Evolutionary conservation across 1,284 basidiomycete genomes (phyloP), one percentile per base, ranked within the genome.

Genomic region (Pisolithus thermaeus): DNA sequence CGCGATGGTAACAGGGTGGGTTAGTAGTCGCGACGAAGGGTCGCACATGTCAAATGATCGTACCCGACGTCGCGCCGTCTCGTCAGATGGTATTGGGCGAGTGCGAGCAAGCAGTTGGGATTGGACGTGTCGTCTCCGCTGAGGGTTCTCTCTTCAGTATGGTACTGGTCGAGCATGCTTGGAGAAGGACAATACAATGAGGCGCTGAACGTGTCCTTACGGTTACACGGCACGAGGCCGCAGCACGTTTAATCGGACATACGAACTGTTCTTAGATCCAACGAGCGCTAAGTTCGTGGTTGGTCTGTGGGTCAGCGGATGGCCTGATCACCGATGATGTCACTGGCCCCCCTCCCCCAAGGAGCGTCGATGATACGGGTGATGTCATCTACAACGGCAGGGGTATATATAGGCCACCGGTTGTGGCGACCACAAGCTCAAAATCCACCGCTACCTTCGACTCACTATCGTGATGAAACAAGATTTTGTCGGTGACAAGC

Each of bases 401-500:
- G 25, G 25, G 7, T 27, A 27, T 27, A 27, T 27, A 27, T 6
- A n/a, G 4, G 25, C 25, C 25, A 27, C 6, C 25, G 7, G 25
- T 27, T 27, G 3, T 27, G 25, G 25, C 25, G 25, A 7, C 25
- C 5, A 27, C 25, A n/a, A n/a, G 4, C 25, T 27, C 25, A 27
- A 5, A 1, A 27, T 6, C 25, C 7, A 7, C 25, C 25, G 7
- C 25, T 27, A 7, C 25, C 25, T 27, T 27, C 7, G 18, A 20
- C 16, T 32, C 16, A 4, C 32, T 37, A 41, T 49, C 47, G 42
- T 49, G 47, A 23, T 39, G 7, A 49, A 38, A 22, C 27, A 49
- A 40, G 30, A 42, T 12, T 64, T 61, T 14, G 50, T 62, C 12
- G 58, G 60, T 18, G 50, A 63, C 51, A 55, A 52, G 16, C 56